Evolutionary conservation across 2,329 filamentous ascomycete species (phyloP).

Genomic region (Ophiognomonia clavigignenti-juglandacearum): DNA sequence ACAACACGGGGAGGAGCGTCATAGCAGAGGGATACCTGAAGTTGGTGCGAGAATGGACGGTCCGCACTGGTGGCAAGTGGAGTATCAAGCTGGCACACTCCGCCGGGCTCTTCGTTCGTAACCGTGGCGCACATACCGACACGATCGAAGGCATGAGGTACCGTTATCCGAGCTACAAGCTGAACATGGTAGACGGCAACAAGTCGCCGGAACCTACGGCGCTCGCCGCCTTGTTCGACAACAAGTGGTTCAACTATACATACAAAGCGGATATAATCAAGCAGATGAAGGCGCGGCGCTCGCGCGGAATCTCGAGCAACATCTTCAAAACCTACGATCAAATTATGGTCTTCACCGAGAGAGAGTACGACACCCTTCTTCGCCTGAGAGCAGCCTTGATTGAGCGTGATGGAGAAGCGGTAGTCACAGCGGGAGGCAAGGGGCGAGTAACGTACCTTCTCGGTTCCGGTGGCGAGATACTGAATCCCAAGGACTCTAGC

Average conservation of each 20-base stretch:
- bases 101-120: conserved; percentile 23
- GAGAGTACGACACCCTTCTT: conserved; percentile 23
- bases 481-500: conserved; percentile 2
- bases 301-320: conserved; percentile 18
- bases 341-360: conserved; percentile 22
- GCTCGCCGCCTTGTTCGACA: conserved; percentile 23
- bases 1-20: conserved; percentile 21
- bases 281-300: conserved; percentile 10
- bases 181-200: conserved; percentile 13
- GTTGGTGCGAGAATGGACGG: conserved; percentile 20
- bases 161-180: conserved; percentile 16
- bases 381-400: conserved; percentile 20
- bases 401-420: conserved; percentile 7
- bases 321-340: conserved; percentile 22
- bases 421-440: conserved; percentile 14
- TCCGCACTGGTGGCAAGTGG: conserved; percentile 17
- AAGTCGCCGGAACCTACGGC: conserved; percentile 9
- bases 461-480: conserved; percentile 13
- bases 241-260: conserved; percentile 18
- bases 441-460: conserved; percentile 17
- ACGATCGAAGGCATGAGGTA: conserved; percentile 19
- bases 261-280: conserved; percentile 18
- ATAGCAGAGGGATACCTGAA: conserved; percentile 20
- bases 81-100: conserved; percentile 18
- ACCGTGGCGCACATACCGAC: conserved; percentile 14